Percentiles rank a stretch among this genome's conserved stretches.
Evolutionary conservation across 768 basidiomycete genomes (phyloP).

Genomic region (Boletus sp.): DNA sequence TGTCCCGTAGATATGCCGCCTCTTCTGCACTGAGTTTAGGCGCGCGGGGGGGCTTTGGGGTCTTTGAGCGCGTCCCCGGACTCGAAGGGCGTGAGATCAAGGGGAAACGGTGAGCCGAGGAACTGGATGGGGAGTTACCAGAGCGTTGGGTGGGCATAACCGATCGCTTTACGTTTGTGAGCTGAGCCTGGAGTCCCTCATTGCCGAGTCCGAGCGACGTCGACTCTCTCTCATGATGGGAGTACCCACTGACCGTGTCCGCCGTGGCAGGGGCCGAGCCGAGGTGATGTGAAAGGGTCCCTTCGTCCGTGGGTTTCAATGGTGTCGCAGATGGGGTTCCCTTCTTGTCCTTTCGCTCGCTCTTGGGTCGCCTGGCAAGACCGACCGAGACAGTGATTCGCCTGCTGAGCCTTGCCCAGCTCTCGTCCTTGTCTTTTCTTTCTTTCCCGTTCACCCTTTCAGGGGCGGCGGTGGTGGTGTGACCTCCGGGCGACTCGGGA

Average conservation of each 20-base stretch:
- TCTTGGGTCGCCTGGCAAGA: constrained; percentile 33
- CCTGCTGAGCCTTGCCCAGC: constrained; percentile 64
- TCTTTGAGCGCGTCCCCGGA: constrained; percentile 34
- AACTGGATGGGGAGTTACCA: constrained; percentile 15
- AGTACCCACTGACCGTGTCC: constrained; percentile 1
- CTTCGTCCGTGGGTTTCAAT: constrained; percentile 30
- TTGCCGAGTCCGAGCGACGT: constrained; percentile 26
- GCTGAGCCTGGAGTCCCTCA: constrained; percentile 23
- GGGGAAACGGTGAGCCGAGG: constrained; percentile 20
- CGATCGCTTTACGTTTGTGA: constrained; percentile 27
- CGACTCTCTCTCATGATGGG: constrained; percentile 15
- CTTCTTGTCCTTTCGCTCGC: constrained; percentile 38
- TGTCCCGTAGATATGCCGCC: constrained; percentile 60
- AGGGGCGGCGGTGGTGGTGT: constrained; percentile 35
- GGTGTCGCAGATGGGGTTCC: constrained; percentile 13
- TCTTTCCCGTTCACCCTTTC: constrained; percentile 36
- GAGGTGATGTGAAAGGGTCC: neutral
- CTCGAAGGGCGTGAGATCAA: constrained; percentile 29
- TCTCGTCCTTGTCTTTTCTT: constrained; percentile 38
- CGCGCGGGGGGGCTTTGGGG: constrained; percentile 40
- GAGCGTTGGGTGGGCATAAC: constrained; percentile 19
- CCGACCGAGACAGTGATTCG: constrained; percentile 60
- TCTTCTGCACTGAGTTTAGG: constrained; percentile 58
- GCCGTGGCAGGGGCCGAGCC: constrained; percentile 9
- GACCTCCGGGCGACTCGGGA: constrained; percentile 23